Base-by-base conservation (phyloP, 2,329 filamentous ascomycete genomes). In the Ilyonectria sp. region DNA sequence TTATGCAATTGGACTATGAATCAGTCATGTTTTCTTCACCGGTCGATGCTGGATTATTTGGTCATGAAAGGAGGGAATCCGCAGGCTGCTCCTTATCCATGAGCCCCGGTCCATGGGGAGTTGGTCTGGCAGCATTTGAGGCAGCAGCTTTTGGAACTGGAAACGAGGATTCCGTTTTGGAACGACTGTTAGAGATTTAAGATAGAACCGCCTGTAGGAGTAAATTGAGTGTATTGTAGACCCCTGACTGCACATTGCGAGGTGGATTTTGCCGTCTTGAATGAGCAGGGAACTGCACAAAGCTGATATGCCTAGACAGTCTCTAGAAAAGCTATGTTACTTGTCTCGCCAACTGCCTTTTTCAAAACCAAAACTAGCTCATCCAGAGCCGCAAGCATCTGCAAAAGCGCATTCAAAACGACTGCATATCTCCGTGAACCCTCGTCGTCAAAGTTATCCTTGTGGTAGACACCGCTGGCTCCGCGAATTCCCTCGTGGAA, bases 281-380 rank as follows among this genome's bases (percentile, higher is more conserved):
- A 26, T 26, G 4, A 26, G 23, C 4, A 23, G 23, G 23, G 23
- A 3, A 21, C 3, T 21, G 21, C 21, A 21, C 21, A 26, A 26
- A 26, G 26, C 26, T 26, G 26, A 6, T 5, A 26, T 26, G 21
- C 5, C 19, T 46, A 53, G 11, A 53, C 50, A 15, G 31, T 10
- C 50, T 37, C 50, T 0, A 37, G 19, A 19, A 35, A 35, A 3
- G 10, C 50, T 8, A 56, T 44, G 17, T 56, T 40, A 15, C 35
- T 40, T 13, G 35, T 56, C 57, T 46, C 57, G 2, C 57, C 46
- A 19, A 52, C 33, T 3, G 57, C 57, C 33, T 31, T 60, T 46
- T 60, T 60, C 43, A 60, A 9, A 49, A 60, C 57, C 19, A 60
- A n/a, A 5, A 60, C 57, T 1, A 50, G 15, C 7, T 60, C 44